A percentile compares a stretch with the other conserved stretches of the same genome.
Conservation (phyloP, 352 stramenopile species). For the Phytophthora macrochlamydospora region DNA sequence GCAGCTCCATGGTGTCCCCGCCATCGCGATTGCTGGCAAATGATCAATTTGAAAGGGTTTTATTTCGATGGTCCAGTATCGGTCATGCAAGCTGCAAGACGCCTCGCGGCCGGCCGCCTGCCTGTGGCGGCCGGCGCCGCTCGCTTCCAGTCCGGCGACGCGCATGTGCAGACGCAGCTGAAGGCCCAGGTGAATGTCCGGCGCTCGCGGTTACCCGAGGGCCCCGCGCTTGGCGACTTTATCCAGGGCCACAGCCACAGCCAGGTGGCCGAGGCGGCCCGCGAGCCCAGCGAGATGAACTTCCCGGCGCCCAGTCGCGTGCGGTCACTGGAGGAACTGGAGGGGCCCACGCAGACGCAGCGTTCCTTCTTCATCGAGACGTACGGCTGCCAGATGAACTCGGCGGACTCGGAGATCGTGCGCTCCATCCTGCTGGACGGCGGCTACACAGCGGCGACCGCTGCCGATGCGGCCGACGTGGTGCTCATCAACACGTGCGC, state of each 20-base stretch:
- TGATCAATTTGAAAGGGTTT: neutral
- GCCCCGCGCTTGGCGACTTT: slow-evolving; percentile 74
- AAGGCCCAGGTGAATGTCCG: slow-evolving; percentile 37
- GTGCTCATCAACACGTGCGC: slow-evolving; percentile 99
- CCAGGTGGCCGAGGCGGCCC: slow-evolving; percentile 21
- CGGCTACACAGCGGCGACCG: slow-evolving; percentile 60
- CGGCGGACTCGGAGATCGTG: slow-evolving; percentile 98
- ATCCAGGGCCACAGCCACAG: slow-evolving; percentile 52
- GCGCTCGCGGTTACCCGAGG: slow-evolving; percentile 48
- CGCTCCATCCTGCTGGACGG: slow-evolving; percentile 90
- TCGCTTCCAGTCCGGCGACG: slow-evolving; percentile 39
- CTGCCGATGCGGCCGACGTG: slow-evolving; percentile 90
- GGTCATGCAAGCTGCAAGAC: neutral
- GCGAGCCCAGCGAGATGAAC: slow-evolving; percentile 78
- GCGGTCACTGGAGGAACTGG: slow-evolving; percentile 58
- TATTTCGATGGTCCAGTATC: neutral
- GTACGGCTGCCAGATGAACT: slow-evolving; percentile 99
- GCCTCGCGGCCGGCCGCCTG: no score
- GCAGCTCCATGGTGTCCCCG: slow-evolving; percentile 59
- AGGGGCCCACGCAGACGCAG: slow-evolving; percentile 12
- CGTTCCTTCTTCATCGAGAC: slow-evolving; percentile 91
- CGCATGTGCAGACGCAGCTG: neutral
- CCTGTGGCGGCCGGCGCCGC: no score
- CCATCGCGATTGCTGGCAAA: slow-evolving; percentile 10
- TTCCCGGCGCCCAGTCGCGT: slow-evolving; percentile 48